These are phyloP conservation scores for Aspergillus sp. DNA, from an alignment of 2,329 filamentous ascomycete genomes.

Conservation along the genomic window DNA sequence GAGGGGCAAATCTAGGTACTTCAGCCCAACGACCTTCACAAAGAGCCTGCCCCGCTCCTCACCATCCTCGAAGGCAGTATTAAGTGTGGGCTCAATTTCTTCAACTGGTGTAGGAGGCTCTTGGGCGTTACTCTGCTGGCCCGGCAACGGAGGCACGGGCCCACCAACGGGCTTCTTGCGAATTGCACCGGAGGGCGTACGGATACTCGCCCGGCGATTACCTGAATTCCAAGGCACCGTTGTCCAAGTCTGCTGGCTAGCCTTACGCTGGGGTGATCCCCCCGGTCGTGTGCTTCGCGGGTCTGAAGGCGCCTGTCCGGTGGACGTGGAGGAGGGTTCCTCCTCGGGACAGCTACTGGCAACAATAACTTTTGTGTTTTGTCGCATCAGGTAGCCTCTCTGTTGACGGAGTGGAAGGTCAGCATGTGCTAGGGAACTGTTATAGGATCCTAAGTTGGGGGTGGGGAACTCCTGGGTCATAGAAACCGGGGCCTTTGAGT, in stretches of 20 bases:
- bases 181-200: slow-evolving; percentile 57
- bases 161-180: slow-evolving; percentile 63
- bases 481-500: slow-evolving; percentile 16
- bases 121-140: slow-evolving; percentile 77
- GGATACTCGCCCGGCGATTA: slow-evolving; percentile 64
- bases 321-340: slow-evolving; percentile 38
- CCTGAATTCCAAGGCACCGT: slow-evolving; percentile 96
- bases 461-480: slow-evolving; percentile 13
- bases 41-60: slow-evolving; percentile 89
- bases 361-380: slow-evolving; percentile 95
- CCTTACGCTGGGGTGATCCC: slow-evolving; percentile 71
- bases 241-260: slow-evolving; percentile 87
- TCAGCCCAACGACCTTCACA: slow-evolving; percentile 97
- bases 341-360: slow-evolving; percentile 74
- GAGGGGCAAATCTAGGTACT: slow-evolving; percentile 87
- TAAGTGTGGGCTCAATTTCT: slow-evolving; percentile 66
- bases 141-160: slow-evolving; percentile 77
- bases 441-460: slow-evolving; percentile 14
- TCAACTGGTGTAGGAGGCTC: slow-evolving; percentile 62
- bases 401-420: slow-evolving; percentile 66
- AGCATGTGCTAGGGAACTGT: slow-evolving; percentile 51
- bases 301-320: slow-evolving; percentile 25
- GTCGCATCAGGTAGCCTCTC: slow-evolving; percentile 97
- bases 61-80: slow-evolving; percentile 68
- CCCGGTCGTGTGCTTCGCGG: slow-evolving; percentile 58